Base-by-base conservation (phyloP, 352 stramenopile genomes). In the Globisporangium camurandrum region DNA sequence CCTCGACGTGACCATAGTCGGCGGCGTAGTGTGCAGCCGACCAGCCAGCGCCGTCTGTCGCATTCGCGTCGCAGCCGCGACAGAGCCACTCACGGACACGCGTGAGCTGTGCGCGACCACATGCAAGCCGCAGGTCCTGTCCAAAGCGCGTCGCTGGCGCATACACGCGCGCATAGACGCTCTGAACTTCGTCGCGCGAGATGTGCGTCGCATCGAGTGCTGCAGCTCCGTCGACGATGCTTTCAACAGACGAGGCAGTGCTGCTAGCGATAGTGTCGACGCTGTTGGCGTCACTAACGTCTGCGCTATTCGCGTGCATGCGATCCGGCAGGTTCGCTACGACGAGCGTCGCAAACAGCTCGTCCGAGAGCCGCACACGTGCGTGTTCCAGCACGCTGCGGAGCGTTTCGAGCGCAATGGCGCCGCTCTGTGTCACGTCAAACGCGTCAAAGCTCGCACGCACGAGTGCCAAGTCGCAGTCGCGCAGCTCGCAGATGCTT, bases 131-230 rank as follows among this genome's bases (percentile, higher is more conserved):
- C 2, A 90, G 57, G 16, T 85, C 64, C 36, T 90, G 71, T 0
- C 79, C 75, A 37, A 69, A 88, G 51, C 88, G 88, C 60, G 84
- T 86, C 2, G 74, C 74, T 4, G 79, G 79, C 0, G 79, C 71
- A 49, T 85, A 87, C 16, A 84, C 51, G 1, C 72, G 42, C 11
- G 75, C 69, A 47, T 86, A 90, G 2, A 84, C 33, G 23, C 74
- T 85, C 1, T 87, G 46, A 23, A 85, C 62, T 40, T 73, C 71
- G 24, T 63, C 49, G 10, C 54, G 52, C 4, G 42, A 53, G 28
- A 72, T 57, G 48, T 53, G 46, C 22, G 61, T 14, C 9, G 40
- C 22, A 19, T 23, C 22, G 11, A 46, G 40, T 17, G 11, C 23
- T 31, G 22, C 19, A 34, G 20, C 40, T 33, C 14, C 9, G 48